These are phyloP conservation scores for Akanthomyces uredinophilus DNA, from an alignment of 2,329 filamentous ascomycete genomes.

Conservation along the genomic window DNA sequence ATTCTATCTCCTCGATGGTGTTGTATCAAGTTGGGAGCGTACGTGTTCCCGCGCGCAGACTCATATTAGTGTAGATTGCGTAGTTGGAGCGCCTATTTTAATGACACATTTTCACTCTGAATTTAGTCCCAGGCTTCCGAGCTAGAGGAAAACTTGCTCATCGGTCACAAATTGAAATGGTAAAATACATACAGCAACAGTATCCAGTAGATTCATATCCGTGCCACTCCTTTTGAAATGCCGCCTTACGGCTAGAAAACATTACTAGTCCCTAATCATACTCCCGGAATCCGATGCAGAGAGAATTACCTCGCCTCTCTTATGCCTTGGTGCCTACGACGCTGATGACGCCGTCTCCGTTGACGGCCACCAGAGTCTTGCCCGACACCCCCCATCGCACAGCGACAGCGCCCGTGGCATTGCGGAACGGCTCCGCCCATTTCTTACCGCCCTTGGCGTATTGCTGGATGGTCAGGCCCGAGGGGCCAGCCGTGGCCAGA, in stretches of 20 bases:
- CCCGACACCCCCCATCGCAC: conserved; percentile 75
- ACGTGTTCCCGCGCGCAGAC: no score
- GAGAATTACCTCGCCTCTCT: not conserved
- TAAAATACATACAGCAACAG: conserved; percentile 1
- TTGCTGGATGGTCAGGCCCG: conserved; percentile 80
- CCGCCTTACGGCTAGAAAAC: conserved; percentile 2
- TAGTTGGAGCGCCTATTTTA: no score
- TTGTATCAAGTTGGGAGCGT: no score
- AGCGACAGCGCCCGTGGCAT: conserved; percentile 65
- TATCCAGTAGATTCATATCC: not conserved
- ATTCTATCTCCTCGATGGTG: no score
- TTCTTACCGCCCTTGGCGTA: conserved; percentile 82
- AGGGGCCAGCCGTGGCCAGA: conserved; percentile 73
- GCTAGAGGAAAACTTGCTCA: not conserved
- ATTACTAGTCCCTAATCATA: not conserved
- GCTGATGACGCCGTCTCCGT: conserved; percentile 68
- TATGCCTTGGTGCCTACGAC: conserved; percentile 56
- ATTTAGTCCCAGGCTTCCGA: no score
- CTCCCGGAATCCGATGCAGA: not conserved
- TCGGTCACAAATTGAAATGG: not conserved
- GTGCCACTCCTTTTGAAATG: conserved; percentile 1
- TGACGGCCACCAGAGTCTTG: conserved; percentile 68
- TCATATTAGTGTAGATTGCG: no score
- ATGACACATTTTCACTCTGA: no score
- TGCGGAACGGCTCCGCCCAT: conserved; percentile 82